Percentiles rank a stretch among this genome's conserved stretches.
phyloP scores from a whole-genome alignment of 768 basidiomycete species.

The Lactarius sanguifluus region DNA sequence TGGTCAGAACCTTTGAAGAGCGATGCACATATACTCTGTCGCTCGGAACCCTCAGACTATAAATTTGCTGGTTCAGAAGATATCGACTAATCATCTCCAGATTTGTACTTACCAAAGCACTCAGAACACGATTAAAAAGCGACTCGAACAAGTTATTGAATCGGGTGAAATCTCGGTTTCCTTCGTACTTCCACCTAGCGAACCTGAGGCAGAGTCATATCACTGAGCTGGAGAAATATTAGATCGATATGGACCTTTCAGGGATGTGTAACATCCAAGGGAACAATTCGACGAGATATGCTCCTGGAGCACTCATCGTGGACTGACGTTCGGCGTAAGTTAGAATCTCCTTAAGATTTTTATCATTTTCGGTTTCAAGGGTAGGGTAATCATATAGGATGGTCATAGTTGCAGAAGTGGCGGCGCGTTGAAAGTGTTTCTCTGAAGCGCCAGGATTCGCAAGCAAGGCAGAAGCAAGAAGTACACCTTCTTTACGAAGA shows the following conservation, averaged over 20 bases:
- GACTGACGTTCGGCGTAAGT: not conserved
- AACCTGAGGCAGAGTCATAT: not conserved
- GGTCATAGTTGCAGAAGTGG: not conserved
- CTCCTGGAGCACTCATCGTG: not conserved
- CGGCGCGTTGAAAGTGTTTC: not conserved
- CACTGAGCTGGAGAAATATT: not conserved
- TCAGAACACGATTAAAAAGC: not conserved
- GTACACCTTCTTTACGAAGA: not conserved
- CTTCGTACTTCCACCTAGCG: not conserved
- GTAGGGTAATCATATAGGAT: not conserved
- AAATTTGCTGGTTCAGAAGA: not conserved
- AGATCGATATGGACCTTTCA: not conserved
- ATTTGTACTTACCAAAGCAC: not conserved
- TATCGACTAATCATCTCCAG: not conserved
- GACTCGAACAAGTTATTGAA: not conserved
- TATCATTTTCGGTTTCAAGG: not conserved
- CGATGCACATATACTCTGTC: not conserved
- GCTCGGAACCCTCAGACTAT: not conserved
- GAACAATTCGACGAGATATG: not conserved
- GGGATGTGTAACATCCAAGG: not conserved
- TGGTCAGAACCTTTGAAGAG: not conserved
- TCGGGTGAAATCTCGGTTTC: not conserved
- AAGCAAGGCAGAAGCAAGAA: not conserved
- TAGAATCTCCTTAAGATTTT: not conserved
- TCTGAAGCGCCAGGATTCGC: not conserved